Evolutionary conservation across 176 grass and related monocot genomes (phyloP).

Genomic region (Calamus simplicifolius): DNA sequence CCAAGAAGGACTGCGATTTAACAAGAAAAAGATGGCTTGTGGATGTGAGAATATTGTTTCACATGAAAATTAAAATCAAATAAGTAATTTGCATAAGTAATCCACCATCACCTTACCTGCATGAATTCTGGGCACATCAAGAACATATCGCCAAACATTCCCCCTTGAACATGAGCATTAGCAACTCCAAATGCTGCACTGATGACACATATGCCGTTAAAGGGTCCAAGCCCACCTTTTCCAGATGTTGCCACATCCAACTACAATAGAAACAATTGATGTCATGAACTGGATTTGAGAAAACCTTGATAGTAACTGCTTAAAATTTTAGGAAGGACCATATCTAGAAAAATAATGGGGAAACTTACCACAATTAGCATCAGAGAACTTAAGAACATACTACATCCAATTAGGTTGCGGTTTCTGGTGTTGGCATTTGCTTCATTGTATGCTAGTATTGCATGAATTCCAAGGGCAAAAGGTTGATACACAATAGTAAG

Average conservation of each 20-base stretch:
- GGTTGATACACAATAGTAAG: too few relatives aligned
- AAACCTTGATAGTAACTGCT: too few relatives aligned
- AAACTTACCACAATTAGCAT: too few relatives aligned
- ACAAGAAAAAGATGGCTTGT: constrained; percentile 2
- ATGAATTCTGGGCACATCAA: constrained; percentile 93
- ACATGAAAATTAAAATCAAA: neutral
- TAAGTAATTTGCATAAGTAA: neutral
- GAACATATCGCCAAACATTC: constrained; percentile 89
- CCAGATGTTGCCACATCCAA: constrained; percentile 88
- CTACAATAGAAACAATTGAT: constrained; percentile 24
- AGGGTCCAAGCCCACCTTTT: constrained; percentile 59
- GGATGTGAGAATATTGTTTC: too few relatives aligned
- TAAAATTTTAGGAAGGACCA: too few relatives aligned
- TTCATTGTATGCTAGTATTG: too few relatives aligned
- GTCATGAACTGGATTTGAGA: too few relatives aligned
- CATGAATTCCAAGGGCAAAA: too few relatives aligned
- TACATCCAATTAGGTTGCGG: too few relatives aligned
- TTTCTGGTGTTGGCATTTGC: too few relatives aligned
- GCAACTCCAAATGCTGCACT: constrained; percentile 83
- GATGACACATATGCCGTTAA: constrained; percentile 69
- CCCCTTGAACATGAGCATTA: constrained; percentile 78
- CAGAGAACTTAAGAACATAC: too few relatives aligned
- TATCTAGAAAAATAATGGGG: too few relatives aligned
- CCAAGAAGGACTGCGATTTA: constrained; percentile 44
- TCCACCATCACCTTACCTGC: constrained; percentile 39